These are phyloP conservation scores for Pisolithus orientalis DNA, from an alignment of 768 basidiomycete species.

Conservation along the genomic window DNA sequence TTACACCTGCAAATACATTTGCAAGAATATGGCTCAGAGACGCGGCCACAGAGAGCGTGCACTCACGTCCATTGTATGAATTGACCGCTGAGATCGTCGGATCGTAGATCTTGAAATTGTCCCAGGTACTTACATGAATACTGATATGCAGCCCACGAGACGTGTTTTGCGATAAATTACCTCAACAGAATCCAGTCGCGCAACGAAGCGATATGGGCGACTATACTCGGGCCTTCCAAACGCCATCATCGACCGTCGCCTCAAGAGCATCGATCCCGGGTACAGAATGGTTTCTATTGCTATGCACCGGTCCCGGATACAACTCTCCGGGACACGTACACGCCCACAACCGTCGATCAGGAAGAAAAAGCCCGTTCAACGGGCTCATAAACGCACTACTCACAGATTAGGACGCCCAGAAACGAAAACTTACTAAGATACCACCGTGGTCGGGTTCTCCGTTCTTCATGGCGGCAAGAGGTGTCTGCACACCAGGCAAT, in stretches of 20 bases:
- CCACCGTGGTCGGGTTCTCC: conserved; percentile 30
- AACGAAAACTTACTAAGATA: conserved; percentile 16
- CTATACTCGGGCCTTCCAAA: conserved; percentile 28
- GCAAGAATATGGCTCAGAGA: background rate
- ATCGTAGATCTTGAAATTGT: conserved; percentile 32
- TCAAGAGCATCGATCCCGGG: conserved; percentile 60
- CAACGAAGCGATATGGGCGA: conserved; percentile 9
- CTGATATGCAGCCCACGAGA: conserved; percentile 35
- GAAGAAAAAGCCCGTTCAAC: conserved; percentile 36
- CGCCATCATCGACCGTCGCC: conserved; percentile 29
- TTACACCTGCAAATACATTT: conserved; percentile 16
- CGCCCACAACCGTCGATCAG: conserved; percentile 49
- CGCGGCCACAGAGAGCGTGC: conserved; percentile 9
- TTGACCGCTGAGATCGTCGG: conserved; percentile 32
- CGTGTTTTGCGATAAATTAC: background rate
- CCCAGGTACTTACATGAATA: conserved; percentile 30
- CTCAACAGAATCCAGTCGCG: conserved; percentile 9
- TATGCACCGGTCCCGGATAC: conserved; percentile 48
- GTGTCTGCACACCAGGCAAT: conserved; percentile 34
- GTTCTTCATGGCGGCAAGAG: conserved; percentile 35
- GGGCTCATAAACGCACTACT: background rate
- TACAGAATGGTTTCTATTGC: conserved; percentile 43
- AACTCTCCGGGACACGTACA: conserved; percentile 55
- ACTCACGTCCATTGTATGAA: conserved; percentile 38
- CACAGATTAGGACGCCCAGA: background rate